Conservation (phyloP, 148 eudicot genomes). For the Fagopyrum tataricum region DNA sequence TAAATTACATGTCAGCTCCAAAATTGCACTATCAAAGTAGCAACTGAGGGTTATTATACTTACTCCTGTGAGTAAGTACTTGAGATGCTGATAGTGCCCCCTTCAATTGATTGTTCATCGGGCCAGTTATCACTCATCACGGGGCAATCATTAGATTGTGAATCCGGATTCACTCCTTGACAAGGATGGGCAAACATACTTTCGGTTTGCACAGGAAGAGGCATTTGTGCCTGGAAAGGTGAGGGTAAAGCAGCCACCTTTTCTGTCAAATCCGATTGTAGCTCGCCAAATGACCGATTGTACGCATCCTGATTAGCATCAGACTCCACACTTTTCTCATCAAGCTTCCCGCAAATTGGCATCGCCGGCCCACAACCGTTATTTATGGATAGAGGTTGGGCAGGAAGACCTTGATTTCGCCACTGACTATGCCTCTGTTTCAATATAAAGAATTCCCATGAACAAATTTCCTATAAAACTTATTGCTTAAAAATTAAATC, state of each 20-base stretch:
- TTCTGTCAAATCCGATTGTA: slow-evolving; percentile 32
- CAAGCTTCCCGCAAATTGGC: slow-evolving; percentile 42
- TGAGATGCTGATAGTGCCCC: slow-evolving; percentile 76
- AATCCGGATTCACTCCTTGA: slow-evolving; percentile 34
- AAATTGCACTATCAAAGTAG: neutral
- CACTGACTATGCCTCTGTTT: slow-evolving; percentile 82
- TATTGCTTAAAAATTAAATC: slow-evolving; percentile 6
- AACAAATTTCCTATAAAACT: neutral
- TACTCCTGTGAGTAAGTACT: slow-evolving; percentile 81
- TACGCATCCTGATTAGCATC: slow-evolving; percentile 33
- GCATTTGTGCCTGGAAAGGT: slow-evolving; percentile 35
- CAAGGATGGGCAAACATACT: slow-evolving; percentile 34
- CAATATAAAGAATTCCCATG: neutral
- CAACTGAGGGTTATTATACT: slow-evolving; percentile 20
- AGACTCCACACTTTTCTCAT: slow-evolving; percentile 45
- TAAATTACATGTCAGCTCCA: neutral
- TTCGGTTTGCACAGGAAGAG: slow-evolving; percentile 32
- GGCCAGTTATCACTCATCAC: slow-evolving; percentile 34
- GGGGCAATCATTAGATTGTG: slow-evolving; percentile 34
- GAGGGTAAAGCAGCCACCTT: slow-evolving; percentile 30
- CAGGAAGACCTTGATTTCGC: slow-evolving; percentile 54
- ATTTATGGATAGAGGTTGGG: slow-evolving; percentile 49
- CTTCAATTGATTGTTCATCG: slow-evolving; percentile 61
- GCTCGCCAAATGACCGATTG: slow-evolving; percentile 35
- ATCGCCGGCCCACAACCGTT: slow-evolving; percentile 40